Evolutionary conservation across 208 protist species (phyloP), one percentile per base, ranked within the genome.

Genomic region (Leptomonas seymouri): DNA sequence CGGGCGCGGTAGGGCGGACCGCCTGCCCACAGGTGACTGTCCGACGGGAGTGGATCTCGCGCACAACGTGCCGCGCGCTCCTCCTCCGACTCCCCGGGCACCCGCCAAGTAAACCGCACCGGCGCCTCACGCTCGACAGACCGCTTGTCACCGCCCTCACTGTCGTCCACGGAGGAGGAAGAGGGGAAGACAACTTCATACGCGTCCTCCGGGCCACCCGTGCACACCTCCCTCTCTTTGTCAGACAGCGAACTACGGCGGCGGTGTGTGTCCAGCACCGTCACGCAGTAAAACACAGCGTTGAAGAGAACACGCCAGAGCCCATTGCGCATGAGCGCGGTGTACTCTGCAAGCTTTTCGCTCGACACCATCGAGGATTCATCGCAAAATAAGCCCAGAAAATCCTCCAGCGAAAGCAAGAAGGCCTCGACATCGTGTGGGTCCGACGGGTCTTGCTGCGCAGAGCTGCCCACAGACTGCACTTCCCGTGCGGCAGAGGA

Each of bases 251-350:
- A 25, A 9, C 65, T 44, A 23, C 30, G 64, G 20, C 66, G 54
- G 27, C 67, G 78, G 41, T 51, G 59, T 21, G 36, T 44, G 48
- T 83, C 74, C 28, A 86, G 64, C 9, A 67, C 78, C 20, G 69
- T 63, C 18, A 85, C 60, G 59, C 82, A 90, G 73, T 90, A 93
- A 57, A 89, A 87, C 8, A 82, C 67, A 1, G 82, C 77, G 71
- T 93, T 93, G 61, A 86, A 90, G 2, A 93, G 48, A 12, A 81
- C 71, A 11, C 62, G 71, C 80, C 80, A 89, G 16, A 89, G 71
- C 27, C 67, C 84, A 49, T 84, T 84, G 45, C 69, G 67, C 28
- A 84, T 44, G 39, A 72, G 44, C 9, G 20, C 58, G 6, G 71
- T 55, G n/a, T 48, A 27, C 6, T 34, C 66, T 14, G 15, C 48